phyloP scores from a whole-genome alignment of 257 asterid species.

The Misopates orontium region DNA sequence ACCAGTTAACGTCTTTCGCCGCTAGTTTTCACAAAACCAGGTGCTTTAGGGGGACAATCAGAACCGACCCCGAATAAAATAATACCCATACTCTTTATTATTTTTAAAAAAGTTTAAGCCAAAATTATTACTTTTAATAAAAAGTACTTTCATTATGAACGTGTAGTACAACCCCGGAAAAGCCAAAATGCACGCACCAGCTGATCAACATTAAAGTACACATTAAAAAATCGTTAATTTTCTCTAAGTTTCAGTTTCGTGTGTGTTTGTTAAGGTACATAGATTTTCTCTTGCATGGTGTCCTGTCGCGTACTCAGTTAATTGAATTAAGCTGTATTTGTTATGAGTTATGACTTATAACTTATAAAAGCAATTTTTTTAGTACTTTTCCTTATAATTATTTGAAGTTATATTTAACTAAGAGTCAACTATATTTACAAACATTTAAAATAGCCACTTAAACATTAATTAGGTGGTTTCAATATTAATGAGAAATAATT shows the following conservation, averaged over 20 bases:
- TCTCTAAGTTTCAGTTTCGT: neutral
- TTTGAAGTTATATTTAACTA: too few species aligned
- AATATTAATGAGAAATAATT: too few species aligned
- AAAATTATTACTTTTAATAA: constrained; percentile 17
- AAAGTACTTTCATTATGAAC: neutral
- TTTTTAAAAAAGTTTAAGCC: neutral
- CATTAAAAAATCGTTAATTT: neutral
- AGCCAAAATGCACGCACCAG: constrained; percentile 3
- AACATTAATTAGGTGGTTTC: too few species aligned
- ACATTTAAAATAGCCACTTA: too few species aligned
- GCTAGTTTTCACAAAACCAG: constrained; percentile 38
- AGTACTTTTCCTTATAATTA: too few species aligned
- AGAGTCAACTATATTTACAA: too few species aligned
- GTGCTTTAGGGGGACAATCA: constrained; percentile 15
- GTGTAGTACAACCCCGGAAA: neutral
- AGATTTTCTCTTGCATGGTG: constrained; percentile 3
- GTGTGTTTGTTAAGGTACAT: constrained; percentile 24
- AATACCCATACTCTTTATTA: constrained; percentile 6
- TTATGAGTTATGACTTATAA: too few species aligned
- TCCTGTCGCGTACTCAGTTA: constrained; percentile 12
- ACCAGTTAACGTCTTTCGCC: neutral
- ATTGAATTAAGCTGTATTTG: neutral
- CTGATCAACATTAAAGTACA: constrained; percentile 20
- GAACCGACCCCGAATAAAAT: constrained; percentile 31
- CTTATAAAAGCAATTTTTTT: too few species aligned